Percentiles rank a stretch among this genome's conserved stretches.
These are phyloP conservation scores for Micromonas pusilla DNA, from an alignment of 139 green algal species.

Conservation along the genomic window DNA sequence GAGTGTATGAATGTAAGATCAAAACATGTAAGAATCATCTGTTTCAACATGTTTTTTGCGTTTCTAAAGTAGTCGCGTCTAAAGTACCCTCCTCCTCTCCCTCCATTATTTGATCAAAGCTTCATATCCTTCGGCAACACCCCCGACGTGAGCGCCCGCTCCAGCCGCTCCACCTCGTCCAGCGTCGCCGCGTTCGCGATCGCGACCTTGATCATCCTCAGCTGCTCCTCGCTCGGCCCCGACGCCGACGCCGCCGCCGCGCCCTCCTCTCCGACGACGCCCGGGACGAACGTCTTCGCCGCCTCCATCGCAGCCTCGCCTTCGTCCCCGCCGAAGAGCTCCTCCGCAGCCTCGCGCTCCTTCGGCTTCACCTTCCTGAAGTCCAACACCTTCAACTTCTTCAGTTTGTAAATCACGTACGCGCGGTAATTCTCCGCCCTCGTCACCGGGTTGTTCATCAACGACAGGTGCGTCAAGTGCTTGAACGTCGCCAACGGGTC, in stretches of 20 bases:
- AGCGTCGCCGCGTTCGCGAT: conserved; percentile 83
- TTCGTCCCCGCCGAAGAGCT: conserved; percentile 47
- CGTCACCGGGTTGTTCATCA: conserved; percentile 84
- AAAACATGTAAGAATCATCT: no score
- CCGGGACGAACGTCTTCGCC: conserved; percentile 64
- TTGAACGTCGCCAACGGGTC: conserved; percentile 66
- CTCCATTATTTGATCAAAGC: neutral
- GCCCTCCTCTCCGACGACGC: conserved; percentile 56
- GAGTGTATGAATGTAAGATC: no score
- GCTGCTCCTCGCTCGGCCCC: conserved; percentile 63
- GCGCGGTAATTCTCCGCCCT: conserved; percentile 76
- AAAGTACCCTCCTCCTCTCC: no score
- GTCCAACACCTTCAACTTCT: conserved; percentile 79
- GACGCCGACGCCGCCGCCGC: conserved; percentile 20
- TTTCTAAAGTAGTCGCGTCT: no score
- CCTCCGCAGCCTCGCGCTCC: conserved; percentile 66
- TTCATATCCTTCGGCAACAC: conserved; percentile 47
- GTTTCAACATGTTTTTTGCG: no score
- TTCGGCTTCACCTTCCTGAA: conserved; percentile 83
- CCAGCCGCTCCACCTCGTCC: conserved; percentile 76
- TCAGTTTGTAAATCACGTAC: conserved; percentile 72
- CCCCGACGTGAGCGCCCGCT: conserved; percentile 69
- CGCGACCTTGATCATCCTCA: conserved; percentile 77
- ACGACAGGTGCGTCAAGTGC: conserved; percentile 64
- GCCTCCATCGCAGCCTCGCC: conserved; percentile 34